Evolutionary conservation across 2,329 filamentous ascomycete genomes (phyloP).

Genomic region (Microcyclospora tardicrescens): DNA sequence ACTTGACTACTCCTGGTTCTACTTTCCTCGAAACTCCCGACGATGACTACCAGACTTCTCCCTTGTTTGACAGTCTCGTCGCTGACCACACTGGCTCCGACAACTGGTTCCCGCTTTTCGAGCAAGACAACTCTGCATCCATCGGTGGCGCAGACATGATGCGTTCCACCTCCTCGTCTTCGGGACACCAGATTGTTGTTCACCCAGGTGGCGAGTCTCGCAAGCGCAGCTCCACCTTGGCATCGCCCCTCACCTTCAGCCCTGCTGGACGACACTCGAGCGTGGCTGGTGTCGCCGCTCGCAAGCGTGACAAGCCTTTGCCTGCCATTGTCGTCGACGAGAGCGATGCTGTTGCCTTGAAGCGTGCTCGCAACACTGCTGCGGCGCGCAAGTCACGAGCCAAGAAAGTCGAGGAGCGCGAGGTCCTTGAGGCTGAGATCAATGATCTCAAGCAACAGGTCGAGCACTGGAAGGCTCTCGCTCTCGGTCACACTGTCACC

Average conservation of each 20-base stretch:
- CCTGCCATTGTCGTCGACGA: constrained; percentile 68
- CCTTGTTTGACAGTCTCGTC: constrained; percentile 49
- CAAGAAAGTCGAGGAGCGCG: constrained; percentile 66
- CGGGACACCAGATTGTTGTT: constrained; percentile 24
- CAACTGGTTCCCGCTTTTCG: constrained; percentile 64
- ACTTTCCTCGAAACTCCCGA: constrained; percentile 60
- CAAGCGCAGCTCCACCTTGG: constrained; percentile 25
- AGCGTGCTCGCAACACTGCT: constrained; percentile 86
- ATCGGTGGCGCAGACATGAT: constrained; percentile 22
- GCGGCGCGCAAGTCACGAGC: constrained; percentile 87
- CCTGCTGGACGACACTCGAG: constrained; percentile 48
- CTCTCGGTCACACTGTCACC: constrained; percentile 1
- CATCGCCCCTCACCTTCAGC: constrained; percentile 29
- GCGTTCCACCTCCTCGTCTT: constrained; percentile 25
- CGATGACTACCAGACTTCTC: constrained; percentile 65
- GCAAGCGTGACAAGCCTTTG: constrained; percentile 68
- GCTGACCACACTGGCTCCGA: constrained; percentile 41
- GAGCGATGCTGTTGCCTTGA: constrained; percentile 63
- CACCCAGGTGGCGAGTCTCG: constrained; percentile 23
- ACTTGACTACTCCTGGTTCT: constrained; percentile 70
- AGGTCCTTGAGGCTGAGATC: constrained; percentile 62
- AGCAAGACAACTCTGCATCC: constrained; percentile 24
- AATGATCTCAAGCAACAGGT: constrained; percentile 32
- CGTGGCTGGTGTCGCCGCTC: constrained; percentile 54
- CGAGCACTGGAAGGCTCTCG: constrained; percentile 17